Percentiles rank a stretch among this genome's conserved stretches.
phyloP scores from a whole-genome alignment of 164 flowering plant genomes.

The Piper betle region DNA sequence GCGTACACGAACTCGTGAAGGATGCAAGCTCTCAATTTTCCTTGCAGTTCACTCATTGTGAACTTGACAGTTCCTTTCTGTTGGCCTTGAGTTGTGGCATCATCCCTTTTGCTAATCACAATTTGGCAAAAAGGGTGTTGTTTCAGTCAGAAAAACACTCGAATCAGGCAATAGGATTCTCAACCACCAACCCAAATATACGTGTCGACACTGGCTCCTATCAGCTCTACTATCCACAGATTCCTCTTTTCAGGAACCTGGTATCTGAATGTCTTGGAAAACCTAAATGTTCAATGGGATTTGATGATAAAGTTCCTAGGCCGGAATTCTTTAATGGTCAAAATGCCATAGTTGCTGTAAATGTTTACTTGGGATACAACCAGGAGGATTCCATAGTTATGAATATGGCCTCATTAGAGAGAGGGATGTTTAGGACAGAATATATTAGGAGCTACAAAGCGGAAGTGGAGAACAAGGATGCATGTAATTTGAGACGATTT shows the following conservation, averaged over 20 bases:
- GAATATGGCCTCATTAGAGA: conserved; percentile 83
- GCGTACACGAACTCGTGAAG: conserved; percentile 32
- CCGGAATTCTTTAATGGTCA: conserved; percentile 81
- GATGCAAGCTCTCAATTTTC: conserved; percentile 23
- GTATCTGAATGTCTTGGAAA: conserved; percentile 73
- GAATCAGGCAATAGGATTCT: conserved; percentile 80
- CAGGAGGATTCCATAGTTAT: conserved; percentile 93
- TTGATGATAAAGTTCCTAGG: conserved; percentile 28
- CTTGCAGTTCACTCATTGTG: conserved; percentile 62
- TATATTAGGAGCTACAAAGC: conserved; percentile 74
- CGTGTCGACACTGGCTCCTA: conserved; percentile 75
- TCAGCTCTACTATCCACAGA: conserved; percentile 77
- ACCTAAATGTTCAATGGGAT: conserved; percentile 34
- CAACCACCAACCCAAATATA: conserved; percentile 62
- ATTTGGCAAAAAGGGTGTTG: conserved; percentile 78
- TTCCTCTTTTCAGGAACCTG: conserved; percentile 65
- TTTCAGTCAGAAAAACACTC: conserved; percentile 86
- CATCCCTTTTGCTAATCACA: conserved; percentile 88
- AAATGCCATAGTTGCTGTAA: conserved; percentile 87
- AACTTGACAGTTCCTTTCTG: conserved; percentile 63
- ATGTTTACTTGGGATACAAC: conserved; percentile 87
- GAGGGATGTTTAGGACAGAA: conserved; percentile 92
- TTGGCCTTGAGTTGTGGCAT: conserved; percentile 81
- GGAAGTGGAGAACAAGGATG: conserved; percentile 66
- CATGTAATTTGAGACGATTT: conserved; percentile 22